A percentile compares a stretch with the other conserved stretches of the same genome.
These are phyloP conservation scores for Nephelium lappaceum DNA, from an alignment of 345 rosid genomes.

Conservation along the genomic window DNA sequence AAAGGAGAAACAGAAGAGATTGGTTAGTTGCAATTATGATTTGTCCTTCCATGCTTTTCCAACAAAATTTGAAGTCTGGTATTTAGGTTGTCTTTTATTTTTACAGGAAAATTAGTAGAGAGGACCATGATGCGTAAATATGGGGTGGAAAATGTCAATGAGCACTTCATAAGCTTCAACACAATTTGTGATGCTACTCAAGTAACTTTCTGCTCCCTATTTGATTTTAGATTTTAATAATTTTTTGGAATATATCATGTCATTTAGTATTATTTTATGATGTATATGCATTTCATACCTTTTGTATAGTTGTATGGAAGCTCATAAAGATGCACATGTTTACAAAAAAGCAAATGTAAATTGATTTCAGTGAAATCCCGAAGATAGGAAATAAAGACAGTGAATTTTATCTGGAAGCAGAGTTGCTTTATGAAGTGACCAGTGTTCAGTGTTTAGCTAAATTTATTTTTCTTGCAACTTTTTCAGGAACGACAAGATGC, in stretches of 20 bases:
- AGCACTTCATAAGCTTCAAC: constrained; percentile 91
- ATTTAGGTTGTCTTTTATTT: constrained; percentile 5
- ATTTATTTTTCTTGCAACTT: background rate
- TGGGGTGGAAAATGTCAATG: constrained; percentile 79
- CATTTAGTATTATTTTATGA: background rate
- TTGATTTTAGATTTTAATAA: background rate
- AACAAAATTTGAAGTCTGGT: background rate
- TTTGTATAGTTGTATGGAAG: too few species aligned
- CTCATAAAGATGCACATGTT: background rate
- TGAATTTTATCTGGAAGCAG: too few species aligned
- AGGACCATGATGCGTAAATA: constrained; percentile 86
- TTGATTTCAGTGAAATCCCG: background rate
- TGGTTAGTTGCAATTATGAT: constrained; percentile 50
- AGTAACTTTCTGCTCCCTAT: constrained; percentile 37
- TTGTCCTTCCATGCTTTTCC: background rate
- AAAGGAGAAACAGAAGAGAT: constrained; percentile 98
- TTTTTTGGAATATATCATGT: background rate
- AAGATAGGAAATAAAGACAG: too few species aligned
- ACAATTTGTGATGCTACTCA: constrained; percentile 98
- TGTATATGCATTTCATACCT: background rate
- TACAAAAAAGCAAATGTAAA: background rate
- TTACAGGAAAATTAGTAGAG: constrained; percentile 77
- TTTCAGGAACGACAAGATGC: constrained; percentile 97
- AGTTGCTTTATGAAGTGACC: too few species aligned
- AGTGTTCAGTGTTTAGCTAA: background rate